phyloP scores from a whole-genome alignment of 495 filamentous ascomycete genomes.

The Cercophora newfieldiana region DNA sequence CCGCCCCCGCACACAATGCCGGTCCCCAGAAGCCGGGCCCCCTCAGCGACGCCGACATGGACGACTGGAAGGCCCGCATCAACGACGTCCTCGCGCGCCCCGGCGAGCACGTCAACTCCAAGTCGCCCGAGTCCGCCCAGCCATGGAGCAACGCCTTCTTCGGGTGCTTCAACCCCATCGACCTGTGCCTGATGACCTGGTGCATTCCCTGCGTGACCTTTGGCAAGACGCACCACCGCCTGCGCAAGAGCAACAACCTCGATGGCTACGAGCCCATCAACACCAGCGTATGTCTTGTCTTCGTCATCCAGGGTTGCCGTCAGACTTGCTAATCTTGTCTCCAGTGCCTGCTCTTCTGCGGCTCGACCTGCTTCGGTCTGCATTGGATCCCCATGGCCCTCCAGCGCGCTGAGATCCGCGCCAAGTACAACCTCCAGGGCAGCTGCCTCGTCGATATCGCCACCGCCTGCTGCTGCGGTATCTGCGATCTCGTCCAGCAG shows the following conservation, averaged over 20 bases:
- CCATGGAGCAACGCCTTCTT: conserved; percentile 36
- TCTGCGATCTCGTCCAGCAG: conserved; percentile 42
- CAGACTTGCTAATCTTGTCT: not conserved
- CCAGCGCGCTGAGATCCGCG: conserved; percentile 46
- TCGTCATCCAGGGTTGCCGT: not conserved
- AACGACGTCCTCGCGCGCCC: conserved; percentile 21
- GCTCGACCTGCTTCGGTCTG: conserved; percentile 33
- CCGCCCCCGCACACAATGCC: not conserved
- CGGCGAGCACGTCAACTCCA: conserved; percentile 32
- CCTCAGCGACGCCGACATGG: conserved; percentile 3
- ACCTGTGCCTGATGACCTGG: conserved; percentile 39
- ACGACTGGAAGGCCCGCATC: conserved; percentile 8
- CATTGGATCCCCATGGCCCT: conserved; percentile 40
- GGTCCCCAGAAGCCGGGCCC: conserved; percentile 2
- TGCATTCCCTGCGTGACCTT: conserved; percentile 50
- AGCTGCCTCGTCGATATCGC: conserved; percentile 40
- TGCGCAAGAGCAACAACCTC: conserved; percentile 40
- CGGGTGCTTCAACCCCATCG: conserved; percentile 41
- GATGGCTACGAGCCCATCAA: conserved; percentile 47
- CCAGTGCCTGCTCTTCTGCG: conserved; percentile 40
- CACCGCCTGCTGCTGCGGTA: conserved; percentile 42
- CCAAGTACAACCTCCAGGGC: conserved; percentile 45
- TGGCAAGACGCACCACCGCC: conserved; percentile 48
- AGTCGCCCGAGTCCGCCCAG: conserved; percentile 30
- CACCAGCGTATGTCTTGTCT: conserved; percentile 35